These are phyloP conservation scores for Sisymbrium irio DNA, from an alignment of 345 rosid genomes.

Conservation along the genomic window DNA sequence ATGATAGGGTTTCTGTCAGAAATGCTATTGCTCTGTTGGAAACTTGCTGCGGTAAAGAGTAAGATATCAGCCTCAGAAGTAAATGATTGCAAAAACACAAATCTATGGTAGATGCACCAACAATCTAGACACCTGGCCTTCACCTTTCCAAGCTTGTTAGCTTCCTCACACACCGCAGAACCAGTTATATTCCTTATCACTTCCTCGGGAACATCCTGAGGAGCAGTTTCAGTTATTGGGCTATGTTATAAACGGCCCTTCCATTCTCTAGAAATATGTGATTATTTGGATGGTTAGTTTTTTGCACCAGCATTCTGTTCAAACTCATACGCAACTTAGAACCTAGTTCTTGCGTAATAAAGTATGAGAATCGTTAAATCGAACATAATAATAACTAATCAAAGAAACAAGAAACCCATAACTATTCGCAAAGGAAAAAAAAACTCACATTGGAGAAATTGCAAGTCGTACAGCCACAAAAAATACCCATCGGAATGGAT, in stretches of 20 bases:
- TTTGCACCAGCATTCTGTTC: constrained; percentile 92
- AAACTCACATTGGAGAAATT: constrained; percentile 72
- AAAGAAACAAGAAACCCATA: neutral
- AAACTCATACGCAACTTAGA: constrained; percentile 79
- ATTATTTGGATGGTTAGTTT: constrained; percentile 88
- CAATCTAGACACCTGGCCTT: constrained; percentile 22
- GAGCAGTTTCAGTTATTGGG: constrained; percentile 86
- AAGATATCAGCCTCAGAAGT: constrained; percentile 23
- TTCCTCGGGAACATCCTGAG: constrained; percentile 52
- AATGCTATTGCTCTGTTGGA: constrained; percentile 40
- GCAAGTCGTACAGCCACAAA: constrained; percentile 83
- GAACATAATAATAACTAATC: neutral
- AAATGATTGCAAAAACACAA: neutral
- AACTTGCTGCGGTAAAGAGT: constrained; percentile 49
- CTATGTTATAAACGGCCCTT: constrained; percentile 65
- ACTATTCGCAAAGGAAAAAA: neutral
- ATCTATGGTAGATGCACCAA: neutral
- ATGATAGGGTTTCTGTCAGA: constrained; percentile 31
- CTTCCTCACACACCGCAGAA: constrained; percentile 68
- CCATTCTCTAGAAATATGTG: constrained; percentile 92
- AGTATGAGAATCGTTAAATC: neutral
- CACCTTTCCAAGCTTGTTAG: constrained; percentile 91
- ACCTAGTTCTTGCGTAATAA: constrained; percentile 46
- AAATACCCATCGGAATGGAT: constrained; percentile 76
- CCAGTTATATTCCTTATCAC: constrained; percentile 74